Evolutionary conservation across 164 flowering plant species (phyloP).

Genomic region (Berberis vulgaris): DNA sequence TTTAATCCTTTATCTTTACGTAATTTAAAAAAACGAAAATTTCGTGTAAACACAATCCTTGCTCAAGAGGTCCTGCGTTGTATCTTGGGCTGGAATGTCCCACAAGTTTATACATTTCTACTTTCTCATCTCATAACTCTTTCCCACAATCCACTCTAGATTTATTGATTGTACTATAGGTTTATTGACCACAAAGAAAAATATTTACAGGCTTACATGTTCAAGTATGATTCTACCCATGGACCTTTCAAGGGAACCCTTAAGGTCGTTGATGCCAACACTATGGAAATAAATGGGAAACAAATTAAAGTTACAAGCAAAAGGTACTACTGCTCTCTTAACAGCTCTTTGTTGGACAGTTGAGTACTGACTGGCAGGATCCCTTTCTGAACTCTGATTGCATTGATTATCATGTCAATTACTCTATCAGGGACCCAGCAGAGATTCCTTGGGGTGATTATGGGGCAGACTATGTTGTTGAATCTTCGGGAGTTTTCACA

Average conservation of each 20-base stretch:
- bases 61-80: no score
- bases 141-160: background rate
- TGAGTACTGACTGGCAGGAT: background rate
- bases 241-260: constrained; percentile 72
- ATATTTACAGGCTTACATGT: constrained; percentile 82
- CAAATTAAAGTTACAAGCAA: constrained; percentile 53
- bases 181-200: no score
- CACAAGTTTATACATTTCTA: no score
- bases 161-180: background rate
- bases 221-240: constrained; percentile 97
- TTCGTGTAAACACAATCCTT: no score
- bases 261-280: constrained; percentile 66
- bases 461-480: constrained; percentile 94
- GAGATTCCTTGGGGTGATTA: constrained; percentile 92
- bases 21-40: no score
- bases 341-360: background rate
- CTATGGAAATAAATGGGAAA: constrained; percentile 86
- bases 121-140: background rate
- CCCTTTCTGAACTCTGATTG: background rate
- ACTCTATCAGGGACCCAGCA: constrained; percentile 60
- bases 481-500: constrained; percentile 95
- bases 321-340: constrained; percentile 54
- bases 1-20: no score
- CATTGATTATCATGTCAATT: background rate
- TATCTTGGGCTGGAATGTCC: no score